Evolutionary conservation across 73 alveolate species (phyloP).

Genomic region (Tetrahymena elliotti): DNA sequence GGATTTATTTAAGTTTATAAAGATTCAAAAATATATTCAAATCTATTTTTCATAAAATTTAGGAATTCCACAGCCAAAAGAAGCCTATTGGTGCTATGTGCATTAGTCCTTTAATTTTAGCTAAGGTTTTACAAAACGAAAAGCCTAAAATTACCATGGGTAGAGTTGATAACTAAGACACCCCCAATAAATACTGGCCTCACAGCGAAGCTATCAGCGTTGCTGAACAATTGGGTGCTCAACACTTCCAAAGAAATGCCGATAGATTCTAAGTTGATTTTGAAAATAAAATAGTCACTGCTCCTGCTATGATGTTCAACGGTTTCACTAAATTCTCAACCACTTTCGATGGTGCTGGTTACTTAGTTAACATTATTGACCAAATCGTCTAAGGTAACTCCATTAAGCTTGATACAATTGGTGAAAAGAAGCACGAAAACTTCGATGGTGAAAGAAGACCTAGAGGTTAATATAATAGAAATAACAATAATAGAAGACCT

Average conservation of each 20-base stretch:
- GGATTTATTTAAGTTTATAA: neutral
- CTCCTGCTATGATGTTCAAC: slow-evolving; percentile 47
- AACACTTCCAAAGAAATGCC: slow-evolving; percentile 13
- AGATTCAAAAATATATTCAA: neutral
- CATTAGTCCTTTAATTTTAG: slow-evolving; percentile 53
- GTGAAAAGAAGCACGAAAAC: neutral
- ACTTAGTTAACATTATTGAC: neutral
- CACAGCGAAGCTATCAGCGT: slow-evolving; percentile 47
- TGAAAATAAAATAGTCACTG: slow-evolving; percentile 20
- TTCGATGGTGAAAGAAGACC: neutral
- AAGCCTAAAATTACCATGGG: slow-evolving; percentile 3
- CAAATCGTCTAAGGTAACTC: neutral
- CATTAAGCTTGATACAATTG: neutral
- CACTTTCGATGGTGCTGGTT: neutral
- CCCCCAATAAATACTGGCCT: slow-evolving; percentile 45
- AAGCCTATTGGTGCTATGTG: slow-evolving; percentile 52
- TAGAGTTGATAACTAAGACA: slow-evolving; percentile 48
- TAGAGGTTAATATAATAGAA: neutral
- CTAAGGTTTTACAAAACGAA: slow-evolving; percentile 44
- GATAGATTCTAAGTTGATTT: slow-evolving; percentile 33
- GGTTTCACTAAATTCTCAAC: neutral
- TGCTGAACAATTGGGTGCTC: slow-evolving; percentile 50
- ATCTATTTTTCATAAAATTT: neutral
- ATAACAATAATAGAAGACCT: neutral
- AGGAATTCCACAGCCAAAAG: slow-evolving; percentile 20